Conservation (phyloP, 768 basidiomycete species). For the Pleurotus tuoliensis region DNA sequence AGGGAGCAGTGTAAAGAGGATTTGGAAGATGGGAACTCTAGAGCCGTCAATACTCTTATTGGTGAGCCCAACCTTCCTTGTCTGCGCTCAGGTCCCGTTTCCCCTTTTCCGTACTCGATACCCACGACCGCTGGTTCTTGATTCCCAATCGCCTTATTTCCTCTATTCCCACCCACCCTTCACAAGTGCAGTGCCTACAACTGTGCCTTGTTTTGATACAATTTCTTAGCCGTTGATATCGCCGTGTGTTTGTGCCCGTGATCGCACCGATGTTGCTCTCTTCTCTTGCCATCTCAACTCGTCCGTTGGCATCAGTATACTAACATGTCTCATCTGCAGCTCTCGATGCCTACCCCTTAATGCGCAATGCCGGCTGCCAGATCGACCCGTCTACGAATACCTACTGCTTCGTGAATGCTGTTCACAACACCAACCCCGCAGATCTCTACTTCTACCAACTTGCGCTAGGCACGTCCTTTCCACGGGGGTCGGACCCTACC, state of each 20-base stretch:
- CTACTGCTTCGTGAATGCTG: conserved; percentile 75
- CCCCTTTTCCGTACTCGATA: no score
- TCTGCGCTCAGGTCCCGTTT: no score
- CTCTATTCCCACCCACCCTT: background rate
- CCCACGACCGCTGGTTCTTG: background rate
- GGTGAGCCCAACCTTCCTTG: conserved; percentile 33
- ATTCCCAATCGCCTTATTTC: background rate
- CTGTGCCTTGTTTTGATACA: no score
- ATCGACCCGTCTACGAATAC: conserved; percentile 50
- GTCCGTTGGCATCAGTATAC: background rate
- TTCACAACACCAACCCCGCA: conserved; percentile 48
- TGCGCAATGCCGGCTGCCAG: conserved; percentile 61
- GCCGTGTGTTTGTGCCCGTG: no score
- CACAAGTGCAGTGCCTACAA: no score
- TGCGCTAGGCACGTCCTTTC: conserved; percentile 54
- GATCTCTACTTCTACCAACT: conserved; percentile 74
- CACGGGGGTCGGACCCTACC: conserved; percentile 42
- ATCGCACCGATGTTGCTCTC: no score
- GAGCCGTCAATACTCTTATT: conserved; percentile 50
- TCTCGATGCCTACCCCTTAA: conserved; percentile 57
- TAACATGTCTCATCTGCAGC: conserved; percentile 30
- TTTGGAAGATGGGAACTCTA: conserved; percentile 43
- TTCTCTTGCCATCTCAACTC: background rate
- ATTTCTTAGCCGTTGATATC: no score
- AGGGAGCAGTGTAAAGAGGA: conserved; percentile 53